Evolutionary conservation across 2,329 filamentous ascomycete genomes (phyloP).

Genomic region (Colletotrichum cuscutae): DNA sequence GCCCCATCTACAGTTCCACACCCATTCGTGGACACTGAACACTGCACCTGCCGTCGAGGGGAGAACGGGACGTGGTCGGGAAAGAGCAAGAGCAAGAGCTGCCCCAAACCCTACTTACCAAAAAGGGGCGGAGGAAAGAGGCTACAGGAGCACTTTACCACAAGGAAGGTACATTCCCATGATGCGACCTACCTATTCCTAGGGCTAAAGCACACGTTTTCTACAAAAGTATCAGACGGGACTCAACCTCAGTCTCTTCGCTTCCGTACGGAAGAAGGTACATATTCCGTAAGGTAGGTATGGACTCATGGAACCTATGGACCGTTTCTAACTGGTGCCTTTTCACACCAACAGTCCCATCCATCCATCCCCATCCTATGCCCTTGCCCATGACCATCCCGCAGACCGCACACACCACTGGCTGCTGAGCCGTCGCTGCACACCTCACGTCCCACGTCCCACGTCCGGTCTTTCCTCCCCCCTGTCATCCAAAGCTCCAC

Average conservation of each 20-base stretch:
- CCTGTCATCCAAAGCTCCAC: background rate
- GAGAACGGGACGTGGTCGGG: background rate
- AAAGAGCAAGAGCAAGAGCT: background rate
- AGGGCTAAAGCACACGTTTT: background rate
- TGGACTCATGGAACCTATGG: background rate
- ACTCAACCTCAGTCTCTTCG: background rate
- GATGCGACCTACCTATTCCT: background rate
- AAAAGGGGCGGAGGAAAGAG: background rate
- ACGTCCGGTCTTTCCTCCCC: background rate
- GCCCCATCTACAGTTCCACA: background rate
- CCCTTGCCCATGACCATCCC: constrained; percentile 3
- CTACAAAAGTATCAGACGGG: background rate
- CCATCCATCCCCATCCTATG: background rate
- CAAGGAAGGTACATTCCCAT: background rate
- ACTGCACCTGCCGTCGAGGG: background rate
- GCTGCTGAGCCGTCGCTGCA: constrained; percentile 28
- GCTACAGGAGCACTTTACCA: background rate
- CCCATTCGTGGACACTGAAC: background rate
- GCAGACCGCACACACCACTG: constrained; percentile 15
- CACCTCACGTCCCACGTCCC: background rate
- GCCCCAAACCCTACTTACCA: background rate
- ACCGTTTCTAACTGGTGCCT: background rate
- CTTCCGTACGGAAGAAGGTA: background rate
- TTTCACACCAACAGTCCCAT: background rate
- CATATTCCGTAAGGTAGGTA: too few relatives aligned